Conservation (phyloP, 805 yeast species). For the Yamadazyma phyllophila region DNA sequence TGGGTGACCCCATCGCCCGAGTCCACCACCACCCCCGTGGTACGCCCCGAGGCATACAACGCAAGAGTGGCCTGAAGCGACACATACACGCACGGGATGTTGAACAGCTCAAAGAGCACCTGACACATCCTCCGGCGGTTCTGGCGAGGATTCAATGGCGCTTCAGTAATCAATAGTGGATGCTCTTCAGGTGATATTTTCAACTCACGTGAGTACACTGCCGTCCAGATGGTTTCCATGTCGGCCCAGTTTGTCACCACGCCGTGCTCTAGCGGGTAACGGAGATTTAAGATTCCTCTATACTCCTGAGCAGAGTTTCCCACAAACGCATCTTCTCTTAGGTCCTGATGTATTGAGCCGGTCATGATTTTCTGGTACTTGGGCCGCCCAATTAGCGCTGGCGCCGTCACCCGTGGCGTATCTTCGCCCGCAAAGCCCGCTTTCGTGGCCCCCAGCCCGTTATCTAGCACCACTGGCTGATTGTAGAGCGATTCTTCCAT, state of each 20-base stretch:
- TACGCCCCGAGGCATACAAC: constrained; percentile 82
- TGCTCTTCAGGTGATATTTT: constrained; percentile 71
- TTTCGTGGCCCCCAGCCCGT: constrained; percentile 79
- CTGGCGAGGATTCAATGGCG: constrained; percentile 71
- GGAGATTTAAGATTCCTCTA: constrained; percentile 70
- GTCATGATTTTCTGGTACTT: constrained; percentile 85
- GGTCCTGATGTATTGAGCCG: constrained; percentile 36
- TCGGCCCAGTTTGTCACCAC: constrained; percentile 79
- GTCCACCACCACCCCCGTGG: constrained; percentile 87
- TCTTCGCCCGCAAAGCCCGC: constrained; percentile 95
- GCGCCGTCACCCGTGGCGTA: constrained; percentile 62
- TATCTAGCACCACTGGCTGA: constrained; percentile 47
- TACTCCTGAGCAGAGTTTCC: constrained; percentile 74
- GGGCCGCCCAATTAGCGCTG: constrained; percentile 74
- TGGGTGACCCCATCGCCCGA: constrained; percentile 93
- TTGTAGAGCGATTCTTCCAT: constrained; percentile 28
- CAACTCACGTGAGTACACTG: constrained; percentile 57
- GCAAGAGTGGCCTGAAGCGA: constrained; percentile 77
- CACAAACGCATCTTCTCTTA: constrained; percentile 63
- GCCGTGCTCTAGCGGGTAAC: constrained; percentile 80
- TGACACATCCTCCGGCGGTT: constrained; percentile 65
- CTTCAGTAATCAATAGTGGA: constrained; percentile 84
- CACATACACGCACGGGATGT: constrained; percentile 72
- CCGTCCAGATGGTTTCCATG: constrained; percentile 80
- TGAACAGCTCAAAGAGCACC: constrained; percentile 67